A percentile compares a stretch with the other conserved stretches of the same genome.
Conservation (phyloP, 768 basidiomycete genomes). For the Chalciporus piperatus region DNA sequence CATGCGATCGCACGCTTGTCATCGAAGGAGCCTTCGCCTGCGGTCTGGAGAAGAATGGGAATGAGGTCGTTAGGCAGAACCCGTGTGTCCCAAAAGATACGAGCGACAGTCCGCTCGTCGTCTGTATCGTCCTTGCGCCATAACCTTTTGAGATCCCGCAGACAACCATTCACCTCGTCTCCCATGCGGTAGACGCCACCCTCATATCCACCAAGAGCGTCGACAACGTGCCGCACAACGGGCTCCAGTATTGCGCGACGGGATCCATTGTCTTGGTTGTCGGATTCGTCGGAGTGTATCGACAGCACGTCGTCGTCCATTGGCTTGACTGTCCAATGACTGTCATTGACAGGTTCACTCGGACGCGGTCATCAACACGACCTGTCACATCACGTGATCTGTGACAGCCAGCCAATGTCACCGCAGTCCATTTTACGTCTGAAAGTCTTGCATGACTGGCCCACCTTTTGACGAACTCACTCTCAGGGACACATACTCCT, state of each 20-base stretch:
- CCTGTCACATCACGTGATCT: conserved; percentile 27
- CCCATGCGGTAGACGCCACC: conserved; percentile 67
- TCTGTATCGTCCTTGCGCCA: conserved; percentile 98
- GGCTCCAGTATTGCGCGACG: conserved; percentile 60
- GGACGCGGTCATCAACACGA: conserved; percentile 18
- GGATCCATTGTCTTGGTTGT: conserved; percentile 31
- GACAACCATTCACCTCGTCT: conserved; percentile 77
- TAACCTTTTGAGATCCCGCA: conserved; percentile 92
- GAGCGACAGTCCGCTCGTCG: conserved; percentile 92
- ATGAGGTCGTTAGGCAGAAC: conserved; percentile 85
- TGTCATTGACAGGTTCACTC: not conserved
- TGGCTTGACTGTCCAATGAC: no score
- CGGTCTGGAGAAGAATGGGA: conserved; percentile 78
- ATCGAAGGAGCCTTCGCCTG: conserved; percentile 72
- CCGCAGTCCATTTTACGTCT: no score
- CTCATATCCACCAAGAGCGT: conserved; percentile 78
- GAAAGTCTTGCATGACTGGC: no score
- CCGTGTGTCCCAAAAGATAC: conserved; percentile 88
- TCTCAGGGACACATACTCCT: not conserved
- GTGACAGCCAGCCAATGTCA: conserved; percentile 1
- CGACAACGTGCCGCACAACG: conserved; percentile 70
- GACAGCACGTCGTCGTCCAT: conserved; percentile 37
- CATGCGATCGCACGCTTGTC: conserved; percentile 82
- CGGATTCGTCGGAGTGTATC: conserved; percentile 29
- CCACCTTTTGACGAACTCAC: no score